These are phyloP conservation scores for Phytophthora crassamura DNA, from an alignment of 352 stramenopile genomes.

Conservation along the genomic window DNA sequence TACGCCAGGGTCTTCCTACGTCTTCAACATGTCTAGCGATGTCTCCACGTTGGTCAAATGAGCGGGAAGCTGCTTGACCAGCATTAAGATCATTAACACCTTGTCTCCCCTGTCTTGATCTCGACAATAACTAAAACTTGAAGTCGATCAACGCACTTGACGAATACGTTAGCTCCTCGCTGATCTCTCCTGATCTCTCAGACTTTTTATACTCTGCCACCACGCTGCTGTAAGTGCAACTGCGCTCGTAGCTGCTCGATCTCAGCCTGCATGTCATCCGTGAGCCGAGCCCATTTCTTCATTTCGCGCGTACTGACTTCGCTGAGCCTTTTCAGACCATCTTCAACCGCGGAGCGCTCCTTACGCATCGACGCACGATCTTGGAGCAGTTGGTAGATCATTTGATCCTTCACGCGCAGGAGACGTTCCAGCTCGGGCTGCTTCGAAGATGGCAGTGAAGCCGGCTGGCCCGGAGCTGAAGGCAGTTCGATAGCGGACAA, in stretches of 20 bases:
- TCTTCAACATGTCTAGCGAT: no score
- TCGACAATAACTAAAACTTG: no score
- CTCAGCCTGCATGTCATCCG: conserved; percentile 83
- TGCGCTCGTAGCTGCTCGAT: conserved; percentile 49
- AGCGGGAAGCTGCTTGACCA: no score
- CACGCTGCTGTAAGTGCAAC: no score
- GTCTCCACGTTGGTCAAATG: no score
- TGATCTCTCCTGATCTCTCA: no score
- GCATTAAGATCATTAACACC: no score
- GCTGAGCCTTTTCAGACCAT: conserved; percentile 68
- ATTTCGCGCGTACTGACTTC: conserved; percentile 80
- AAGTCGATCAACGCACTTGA: no score
- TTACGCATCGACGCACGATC: conserved; percentile 64
- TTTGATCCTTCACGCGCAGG: conserved; percentile 81
- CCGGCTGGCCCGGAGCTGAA: conserved; percentile 50
- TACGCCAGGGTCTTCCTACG: no score
- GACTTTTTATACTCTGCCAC: no score
- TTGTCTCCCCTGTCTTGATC: no score
- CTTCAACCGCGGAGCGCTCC: conserved; percentile 55
- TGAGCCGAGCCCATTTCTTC: conserved; percentile 83
- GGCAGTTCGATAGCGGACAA: conserved; percentile 53
- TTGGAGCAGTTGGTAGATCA: conserved; percentile 83
- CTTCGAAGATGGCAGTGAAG: conserved; percentile 5
- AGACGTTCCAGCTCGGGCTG: conserved; percentile 44
- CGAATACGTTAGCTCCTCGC: no score